phyloP scores from a whole-genome alignment of 306 rosid genomes.

The Vicia villosa region DNA sequence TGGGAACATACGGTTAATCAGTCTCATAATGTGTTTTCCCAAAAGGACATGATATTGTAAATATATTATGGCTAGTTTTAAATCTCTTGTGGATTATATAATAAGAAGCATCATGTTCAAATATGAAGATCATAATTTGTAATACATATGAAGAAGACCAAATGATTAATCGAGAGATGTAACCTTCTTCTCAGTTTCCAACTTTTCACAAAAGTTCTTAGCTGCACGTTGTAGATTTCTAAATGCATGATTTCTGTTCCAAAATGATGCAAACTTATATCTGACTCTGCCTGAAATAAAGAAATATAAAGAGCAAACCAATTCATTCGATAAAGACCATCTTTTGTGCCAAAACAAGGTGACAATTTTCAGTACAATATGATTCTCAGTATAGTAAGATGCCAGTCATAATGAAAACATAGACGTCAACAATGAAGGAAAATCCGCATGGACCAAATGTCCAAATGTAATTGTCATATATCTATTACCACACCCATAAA shows the following conservation, averaged over 20 bases:
- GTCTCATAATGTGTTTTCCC: conserved; percentile 17
- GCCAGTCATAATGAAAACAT: conserved; percentile 12
- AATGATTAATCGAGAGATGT: conserved; percentile 31
- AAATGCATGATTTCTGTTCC: conserved; percentile 96
- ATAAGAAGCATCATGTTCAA: conserved; percentile 21
- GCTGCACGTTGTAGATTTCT: conserved; percentile 78
- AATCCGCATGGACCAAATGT: conserved; percentile 16
- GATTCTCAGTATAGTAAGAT: conserved; percentile 18
- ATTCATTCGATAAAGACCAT: conserved; percentile 18
- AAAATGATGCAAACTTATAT: conserved; percentile 96
- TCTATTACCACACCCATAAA: conserved; percentile 6
- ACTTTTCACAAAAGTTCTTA: conserved; percentile 67
- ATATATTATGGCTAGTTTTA: neutral
- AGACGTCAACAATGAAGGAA: conserved; percentile 15
- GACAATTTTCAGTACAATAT: neutral
- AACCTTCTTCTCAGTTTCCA: conserved; percentile 97
- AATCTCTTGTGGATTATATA: conserved; percentile 26
- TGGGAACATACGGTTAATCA: conserved; percentile 4
- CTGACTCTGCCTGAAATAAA: conserved; percentile 91
- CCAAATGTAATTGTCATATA: conserved; percentile 23
- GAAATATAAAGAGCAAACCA: conserved; percentile 38
- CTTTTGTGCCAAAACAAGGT: conserved; percentile 10
- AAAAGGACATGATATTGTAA: conserved; percentile 15
- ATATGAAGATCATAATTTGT: conserved; percentile 2
- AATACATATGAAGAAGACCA: conserved; percentile 20